Evolutionary conservation across 345 rosid species (phyloP), one percentile per base, ranked within the genome.

Genomic region (Cardiospermum halicacabum): DNA sequence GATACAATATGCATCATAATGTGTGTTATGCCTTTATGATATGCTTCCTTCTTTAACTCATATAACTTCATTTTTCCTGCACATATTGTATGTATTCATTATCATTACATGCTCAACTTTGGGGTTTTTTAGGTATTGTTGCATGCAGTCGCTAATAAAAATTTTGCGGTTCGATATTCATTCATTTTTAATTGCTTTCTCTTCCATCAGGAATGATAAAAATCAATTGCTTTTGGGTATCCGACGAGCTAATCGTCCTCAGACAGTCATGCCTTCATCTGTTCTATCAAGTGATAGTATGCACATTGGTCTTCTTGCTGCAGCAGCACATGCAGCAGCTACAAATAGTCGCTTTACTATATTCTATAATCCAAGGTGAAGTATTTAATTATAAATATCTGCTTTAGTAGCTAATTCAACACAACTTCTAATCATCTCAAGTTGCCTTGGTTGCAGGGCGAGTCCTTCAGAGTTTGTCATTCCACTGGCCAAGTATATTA

Each of bases 381-480:
- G 55, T 48, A 21, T 48, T 28, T 66, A 47, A 24, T 21, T 18
- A 24, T 5, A 47, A 47, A 16, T 47, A 47, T 37, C 40, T 66
- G 27, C 49, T 30, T 2, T 21, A 40, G n/a, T 36, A 21, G 28
- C 18, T n/a, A 25, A 27, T 16, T 50, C 39, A 25, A 48, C 19
- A 27, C 47, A 19, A 11, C 37, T 26, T 37, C 28, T 54, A 40
- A 10, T 59, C 4, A 48, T 60, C 49, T 28, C 45, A 21, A 19
- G 59, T 66, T 66, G 27, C 69, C 64, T 68, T 65, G 27, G 59
- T 67, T 74, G 62, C 82, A 84, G 88, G 83, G 85, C 85, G 18
- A 84, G 88, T 72, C 85, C 88, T 53, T 74, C 82, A 22, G 85
- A 78, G 56, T 84, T 84, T 75, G 84, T 84, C 56, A 78, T 84